Evolutionary conservation across 257 asterid species (phyloP).

Genomic region (Orobanche coerulescens): DNA sequence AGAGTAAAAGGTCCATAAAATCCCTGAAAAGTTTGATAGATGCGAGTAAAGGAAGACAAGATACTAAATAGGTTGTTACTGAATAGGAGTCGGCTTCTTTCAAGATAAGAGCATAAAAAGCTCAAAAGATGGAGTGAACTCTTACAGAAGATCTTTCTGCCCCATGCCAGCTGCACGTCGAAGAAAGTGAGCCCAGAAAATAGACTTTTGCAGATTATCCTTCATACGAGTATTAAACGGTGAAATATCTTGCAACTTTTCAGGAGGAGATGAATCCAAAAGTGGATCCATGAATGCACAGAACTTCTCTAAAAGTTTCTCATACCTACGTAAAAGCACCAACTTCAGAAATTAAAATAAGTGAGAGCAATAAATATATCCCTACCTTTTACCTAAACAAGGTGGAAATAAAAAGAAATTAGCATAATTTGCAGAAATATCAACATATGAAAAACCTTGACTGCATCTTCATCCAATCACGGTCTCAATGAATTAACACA

Average conservation of each 20-base stretch:
- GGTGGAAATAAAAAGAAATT: neutral
- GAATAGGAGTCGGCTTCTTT: conserved; percentile 2
- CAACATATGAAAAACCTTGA: neutral
- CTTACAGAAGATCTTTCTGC: conserved; percentile 82
- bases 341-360: neutral
- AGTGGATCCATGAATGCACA: conserved; percentile 84
- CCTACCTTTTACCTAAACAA: neutral
- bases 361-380: neutral
- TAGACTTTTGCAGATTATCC: conserved; percentile 54
- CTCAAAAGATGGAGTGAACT: conserved; percentile 17
- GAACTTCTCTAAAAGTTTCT: conserved; percentile 61
- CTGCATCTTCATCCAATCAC: neutral
- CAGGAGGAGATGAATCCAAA: conserved; percentile 79
- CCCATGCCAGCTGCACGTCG: conserved; percentile 64
- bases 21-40: conserved; percentile 51
- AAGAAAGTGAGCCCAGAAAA: conserved; percentile 70
- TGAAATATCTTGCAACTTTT: conserved; percentile 40
- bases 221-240: conserved; percentile 58
- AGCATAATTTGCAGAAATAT: conserved; percentile 7
- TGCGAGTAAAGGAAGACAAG: conserved; percentile 16
- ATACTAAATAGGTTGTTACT: neutral
- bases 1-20: conserved; percentile 72
- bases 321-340: conserved; percentile 44
- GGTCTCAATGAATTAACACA: conserved; percentile 3
- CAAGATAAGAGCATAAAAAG: conserved; percentile 15